Base-by-base conservation (phyloP, 1,284 basidiomycete species). In the Rhizoctonia solani region DNA sequence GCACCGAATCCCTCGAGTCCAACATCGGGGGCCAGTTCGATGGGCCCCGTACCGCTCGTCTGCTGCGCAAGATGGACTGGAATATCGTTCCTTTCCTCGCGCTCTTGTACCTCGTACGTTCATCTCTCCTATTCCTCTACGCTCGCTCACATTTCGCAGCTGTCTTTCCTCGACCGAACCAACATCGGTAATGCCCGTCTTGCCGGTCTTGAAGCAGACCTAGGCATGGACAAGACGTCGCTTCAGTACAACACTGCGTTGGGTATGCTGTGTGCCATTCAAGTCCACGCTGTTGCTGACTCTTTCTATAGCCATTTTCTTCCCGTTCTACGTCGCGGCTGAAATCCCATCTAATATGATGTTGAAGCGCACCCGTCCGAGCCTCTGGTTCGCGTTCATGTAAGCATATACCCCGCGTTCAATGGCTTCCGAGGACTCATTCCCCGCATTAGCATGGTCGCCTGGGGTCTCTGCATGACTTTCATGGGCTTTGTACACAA, bases 51-150 rank as follows among this genome's bases (percentile, higher is more conserved):
- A 69, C 63, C 8, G 29, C 32, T 16, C 32, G 41, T 19, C 50
- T 69, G 8, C 34, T 69, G 54, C 54, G 68, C 44, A 69, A 67
- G 53, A 58, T 69, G 54, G 68, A 69, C 65, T 58, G 44, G 32
- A 67, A 66, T 52, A 69, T 69, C 39, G 65, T 69, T 42, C 68
- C 68, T 44, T 69, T 66, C 50, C 72, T 86, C 47, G 83, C 86
- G 19, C 81, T 92, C 68, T 76, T 92, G 69, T 92, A 91, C 76
- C 79, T 92, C 39, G 79, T 92, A 49, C 87, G 86, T 71, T 89
- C 89, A 77, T 76, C 88, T 56, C 42, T n/a, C 30, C 23, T n/a
- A 3, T 19, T 50, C n/a, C 21, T 19, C 14, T 63, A n/a, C n/a
- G n/a, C 29, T 27, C 44, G 30, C 44, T 42, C 42, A 44, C 27